These are phyloP conservation scores for Aphanocladium album DNA, from an alignment of 2,329 filamentous ascomycete species.

Conservation along the genomic window DNA sequence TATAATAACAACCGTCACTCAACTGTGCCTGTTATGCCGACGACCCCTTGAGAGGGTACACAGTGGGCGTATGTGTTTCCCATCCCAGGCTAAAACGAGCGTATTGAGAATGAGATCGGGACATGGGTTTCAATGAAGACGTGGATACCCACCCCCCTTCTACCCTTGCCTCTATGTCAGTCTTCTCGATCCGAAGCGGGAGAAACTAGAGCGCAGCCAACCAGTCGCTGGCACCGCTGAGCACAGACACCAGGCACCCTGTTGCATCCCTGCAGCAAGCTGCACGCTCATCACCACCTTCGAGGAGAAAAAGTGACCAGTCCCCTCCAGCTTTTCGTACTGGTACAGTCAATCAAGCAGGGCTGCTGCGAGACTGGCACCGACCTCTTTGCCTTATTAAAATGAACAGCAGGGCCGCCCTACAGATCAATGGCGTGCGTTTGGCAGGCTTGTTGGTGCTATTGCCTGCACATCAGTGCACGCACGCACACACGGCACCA, in stretches of 20 bases:
- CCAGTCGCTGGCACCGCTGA: not conserved
- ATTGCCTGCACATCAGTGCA: not conserved
- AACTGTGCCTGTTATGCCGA: not conserved
- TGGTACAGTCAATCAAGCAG: no score
- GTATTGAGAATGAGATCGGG: not conserved
- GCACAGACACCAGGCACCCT: not conserved
- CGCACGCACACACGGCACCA: not conserved
- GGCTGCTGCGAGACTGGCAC: no score
- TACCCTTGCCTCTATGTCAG: not conserved
- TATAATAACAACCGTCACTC: not conserved
- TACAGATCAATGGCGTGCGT: not conserved
- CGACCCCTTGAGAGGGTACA: not conserved
- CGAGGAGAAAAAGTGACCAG: not conserved
- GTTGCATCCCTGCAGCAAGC: not conserved
- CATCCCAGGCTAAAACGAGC: not conserved
- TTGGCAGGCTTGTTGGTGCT: not conserved
- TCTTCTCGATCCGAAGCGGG: not conserved
- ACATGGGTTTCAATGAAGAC: not conserved
- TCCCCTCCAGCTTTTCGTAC: no score
- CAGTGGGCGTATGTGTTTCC: not conserved
- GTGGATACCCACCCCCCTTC: not conserved
- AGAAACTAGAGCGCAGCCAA: not conserved
- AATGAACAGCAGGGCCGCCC: not conserved
- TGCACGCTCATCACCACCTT: no score
- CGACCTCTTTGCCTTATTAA: not conserved